A percentile compares a stretch with the other conserved stretches of the same genome.
phyloP scores from a whole-genome alignment of 352 stramenopile species.

The Phytophthora pisi region DNA sequence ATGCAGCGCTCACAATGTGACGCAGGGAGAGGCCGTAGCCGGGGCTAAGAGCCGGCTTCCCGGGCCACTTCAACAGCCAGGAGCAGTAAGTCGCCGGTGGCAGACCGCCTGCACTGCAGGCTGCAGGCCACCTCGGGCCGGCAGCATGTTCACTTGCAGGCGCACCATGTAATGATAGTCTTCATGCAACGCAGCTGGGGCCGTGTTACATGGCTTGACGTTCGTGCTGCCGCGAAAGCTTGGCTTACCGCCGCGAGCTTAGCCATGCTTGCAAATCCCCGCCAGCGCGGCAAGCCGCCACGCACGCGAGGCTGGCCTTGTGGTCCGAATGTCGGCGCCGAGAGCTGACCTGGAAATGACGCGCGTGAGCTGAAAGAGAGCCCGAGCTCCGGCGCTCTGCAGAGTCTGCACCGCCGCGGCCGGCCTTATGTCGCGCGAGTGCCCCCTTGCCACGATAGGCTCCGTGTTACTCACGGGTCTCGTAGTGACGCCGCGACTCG shows the following conservation, averaged over 20 bases:
- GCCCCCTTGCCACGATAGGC: conserved; percentile 37
- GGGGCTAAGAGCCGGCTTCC: conserved; percentile 16
- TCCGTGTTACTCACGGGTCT: conserved; percentile 34
- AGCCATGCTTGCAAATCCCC: conserved; percentile 1
- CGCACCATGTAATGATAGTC: background rate
- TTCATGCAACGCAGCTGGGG: conserved; percentile 6
- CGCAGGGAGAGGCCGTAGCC: conserved; percentile 17
- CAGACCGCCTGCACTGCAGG: too few relatives aligned
- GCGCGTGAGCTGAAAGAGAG: conserved; percentile 21
- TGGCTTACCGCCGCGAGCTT: background rate
- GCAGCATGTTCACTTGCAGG: background rate
- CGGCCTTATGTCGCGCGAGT: conserved; percentile 32
- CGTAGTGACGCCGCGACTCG: conserved; percentile 7
- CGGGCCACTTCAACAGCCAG: conserved; percentile 22
- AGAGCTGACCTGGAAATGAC: conserved; percentile 4
- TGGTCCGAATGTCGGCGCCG: conserved; percentile 22
- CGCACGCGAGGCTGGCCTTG: conserved; percentile 21
- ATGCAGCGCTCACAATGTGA: conserved; percentile 30
- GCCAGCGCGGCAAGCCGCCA: background rate
- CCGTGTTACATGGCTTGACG: too few relatives aligned
- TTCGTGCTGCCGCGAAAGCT: too few relatives aligned
- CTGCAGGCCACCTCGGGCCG: background rate
- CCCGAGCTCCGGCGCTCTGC: conserved; percentile 1
- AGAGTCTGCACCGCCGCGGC: conserved; percentile 17
- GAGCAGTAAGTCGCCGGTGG: background rate